phyloP scores from a whole-genome alignment of 108 stramenopile species.

The Skeletonema menzelii region DNA sequence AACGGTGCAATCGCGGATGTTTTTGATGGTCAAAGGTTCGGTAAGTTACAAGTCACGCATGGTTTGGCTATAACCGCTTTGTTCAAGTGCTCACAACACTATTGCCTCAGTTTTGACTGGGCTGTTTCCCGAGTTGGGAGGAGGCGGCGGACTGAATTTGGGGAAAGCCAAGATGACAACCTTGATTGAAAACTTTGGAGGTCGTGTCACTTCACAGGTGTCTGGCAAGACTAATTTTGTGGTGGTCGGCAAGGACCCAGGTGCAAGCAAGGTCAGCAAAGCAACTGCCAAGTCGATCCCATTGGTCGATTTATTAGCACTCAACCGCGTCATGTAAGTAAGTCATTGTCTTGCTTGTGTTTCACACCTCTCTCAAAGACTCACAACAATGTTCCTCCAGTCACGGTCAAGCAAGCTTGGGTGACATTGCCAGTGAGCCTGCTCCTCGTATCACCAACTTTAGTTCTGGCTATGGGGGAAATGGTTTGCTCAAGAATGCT shows the following conservation, averaged over 20 bases:
- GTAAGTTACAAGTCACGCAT: no score
- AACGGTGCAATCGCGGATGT: constrained; percentile 44
- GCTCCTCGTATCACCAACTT: constrained; percentile 43
- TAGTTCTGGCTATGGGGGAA: constrained; percentile 22
- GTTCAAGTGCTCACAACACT: no score
- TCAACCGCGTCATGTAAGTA: constrained; percentile 14
- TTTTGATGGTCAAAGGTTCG: constrained; percentile 42
- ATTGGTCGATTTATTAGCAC: constrained; percentile 29
- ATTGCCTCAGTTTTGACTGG: constrained; percentile 50
- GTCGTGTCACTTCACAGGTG: constrained; percentile 29
- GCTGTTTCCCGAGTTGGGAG: constrained; percentile 66
- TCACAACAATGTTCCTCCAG: not conserved
- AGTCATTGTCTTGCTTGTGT: not conserved
- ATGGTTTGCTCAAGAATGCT: not conserved
- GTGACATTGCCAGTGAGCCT: constrained; percentile 18
- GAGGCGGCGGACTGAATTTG: constrained; percentile 50
- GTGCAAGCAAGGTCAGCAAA: constrained; percentile 52
- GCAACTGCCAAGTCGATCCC: constrained; percentile 23
- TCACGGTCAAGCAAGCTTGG: constrained; percentile 17
- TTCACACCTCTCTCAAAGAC: not conserved
- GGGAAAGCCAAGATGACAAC: constrained; percentile 52
- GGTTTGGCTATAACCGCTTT: no score
- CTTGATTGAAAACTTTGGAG: constrained; percentile 50
- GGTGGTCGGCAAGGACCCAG: constrained; percentile 62
- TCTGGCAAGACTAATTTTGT: constrained; percentile 53